Evolutionary conservation across 192 early-diverging fungal species (phyloP).

Genomic region (Umbelopsis isabellina): DNA sequence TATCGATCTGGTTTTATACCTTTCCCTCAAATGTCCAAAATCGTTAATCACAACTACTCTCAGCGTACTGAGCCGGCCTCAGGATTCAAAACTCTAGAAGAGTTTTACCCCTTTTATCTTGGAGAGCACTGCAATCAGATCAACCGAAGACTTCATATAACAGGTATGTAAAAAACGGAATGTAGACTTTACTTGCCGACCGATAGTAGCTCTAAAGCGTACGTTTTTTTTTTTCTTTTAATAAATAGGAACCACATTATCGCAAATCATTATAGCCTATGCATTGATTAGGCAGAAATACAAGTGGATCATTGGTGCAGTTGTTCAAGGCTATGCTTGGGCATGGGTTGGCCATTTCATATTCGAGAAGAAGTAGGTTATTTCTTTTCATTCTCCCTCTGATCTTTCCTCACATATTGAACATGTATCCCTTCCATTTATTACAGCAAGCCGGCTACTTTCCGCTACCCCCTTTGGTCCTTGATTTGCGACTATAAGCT

Average conservation of each 20-base stretch:
- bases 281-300: conserved; percentile 30
- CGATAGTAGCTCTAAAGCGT: background rate
- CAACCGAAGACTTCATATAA: conserved; percentile 57
- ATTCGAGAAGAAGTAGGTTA: conserved; percentile 55
- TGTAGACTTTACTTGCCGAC: background rate
- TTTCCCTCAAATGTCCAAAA: background rate
- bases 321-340: conserved; percentile 59
- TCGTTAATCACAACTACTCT: conserved; percentile 55
- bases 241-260: conserved; percentile 44
- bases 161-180: conserved; percentile 38
- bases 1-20: background rate
- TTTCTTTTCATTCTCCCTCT: background rate
- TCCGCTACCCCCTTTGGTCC: conserved; percentile 69
- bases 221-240: background rate
- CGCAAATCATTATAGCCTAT: conserved; percentile 32
- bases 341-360: conserved; percentile 74
- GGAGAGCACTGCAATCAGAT: conserved; percentile 58
- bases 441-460: conserved; percentile 71
- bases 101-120: conserved; percentile 74
- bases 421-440: conserved; percentile 8
- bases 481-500: conserved; percentile 59
- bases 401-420: background rate
- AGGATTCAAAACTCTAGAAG: conserved; percentile 54
- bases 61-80: conserved; percentile 41
- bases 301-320: conserved; percentile 36